These are phyloP conservation scores for carrot (Daucus carota) DNA, from an alignment of 129 eudicot genomes.

Conservation along the genomic window DH1_v3.0 NC_030386.2:32125501-32126000, in stretches of 20 bases:
- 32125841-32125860: not conserved
- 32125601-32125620: not conserved
- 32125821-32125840: not conserved
- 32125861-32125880: not conserved
- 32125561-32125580: not conserved
- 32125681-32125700: constrained; percentile 86
- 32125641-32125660: constrained; percentile 49
- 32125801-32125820: not conserved
- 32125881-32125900: not conserved
- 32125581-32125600: not conserved
- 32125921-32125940: not conserved
- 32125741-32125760: constrained; percentile 77
- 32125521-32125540: constrained; percentile 77
- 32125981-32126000: not conserved
- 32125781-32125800: constrained; percentile 46
- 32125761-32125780: constrained; percentile 80
- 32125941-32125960: not conserved
- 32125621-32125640: not conserved
- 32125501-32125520: constrained; percentile 92
- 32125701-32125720: constrained; percentile 55
- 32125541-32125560: constrained; percentile 93
- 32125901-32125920: not conserved
- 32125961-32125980: not conserved
- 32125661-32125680: constrained; percentile 83
- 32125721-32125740: constrained; percentile 61